Base-by-base conservation (phyloP, 129 eudicot species). In the Helichrysum umbraculigerum region DNA sequence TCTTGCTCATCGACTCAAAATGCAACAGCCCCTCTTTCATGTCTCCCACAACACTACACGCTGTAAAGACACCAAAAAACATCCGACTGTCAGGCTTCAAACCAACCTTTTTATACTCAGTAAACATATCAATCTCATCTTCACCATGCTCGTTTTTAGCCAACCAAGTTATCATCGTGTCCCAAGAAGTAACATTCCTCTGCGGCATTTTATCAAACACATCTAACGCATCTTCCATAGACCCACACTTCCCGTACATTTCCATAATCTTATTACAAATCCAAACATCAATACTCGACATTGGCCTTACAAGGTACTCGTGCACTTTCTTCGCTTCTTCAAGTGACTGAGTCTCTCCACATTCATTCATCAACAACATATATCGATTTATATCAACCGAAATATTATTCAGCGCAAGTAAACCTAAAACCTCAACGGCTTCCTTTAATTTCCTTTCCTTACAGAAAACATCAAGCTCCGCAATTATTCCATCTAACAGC, bases 111-210 rank as follows among this genome's bases (percentile, higher is more conserved):
- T 82, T 82, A 22, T 77, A 82, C n/a, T 41, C 71, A 0, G 85
- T 82, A 51, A 82, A 82, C 76, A 82, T 66, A 4, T 77, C 82
- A 30, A 82, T 66, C 4, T 82, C 82, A 4, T 82, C 85, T 67
- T 82, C 85, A 4, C 82, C 85, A 17, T 67, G 82, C 42, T 76
- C 82, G 21, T 82, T 82, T 41, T 58, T 72, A n/a, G 86, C 86
- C 34, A 82, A 62, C 61, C 76, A 60, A 21, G 81, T 68, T 22
- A 82, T 82, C 79, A 82, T 82, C n/a, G 82, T 82, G 57, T 82
- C 86, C 86, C 86, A 82, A 3, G 86, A 57, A 42, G 86, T 82
- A 47, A 82, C 41, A 73, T 82, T 82, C 6, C 85, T 70, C 22
- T 76, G 81, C 3, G 70, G 70, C 81, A 82, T 82, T 54, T 66